Evolutionary conservation across 2,329 filamentous ascomycete species (phyloP), one percentile per base, ranked within the genome.

Genomic region (Byssochlamys sp.): DNA sequence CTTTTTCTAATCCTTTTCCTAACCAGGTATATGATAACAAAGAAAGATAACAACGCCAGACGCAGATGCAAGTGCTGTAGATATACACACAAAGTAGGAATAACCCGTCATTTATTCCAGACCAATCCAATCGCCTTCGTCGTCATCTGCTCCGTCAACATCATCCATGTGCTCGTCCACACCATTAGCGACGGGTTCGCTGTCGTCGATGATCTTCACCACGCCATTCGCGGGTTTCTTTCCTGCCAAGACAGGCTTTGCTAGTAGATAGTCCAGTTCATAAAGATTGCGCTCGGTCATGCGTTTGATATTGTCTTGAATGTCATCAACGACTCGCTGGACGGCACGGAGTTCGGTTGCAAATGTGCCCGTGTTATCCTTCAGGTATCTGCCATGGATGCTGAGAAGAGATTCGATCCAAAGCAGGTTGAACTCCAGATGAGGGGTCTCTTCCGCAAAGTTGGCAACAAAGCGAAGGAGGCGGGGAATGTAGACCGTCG

Each of bases 351-450:
- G 77, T 73, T 97, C 94, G 2, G 92, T 83, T 39, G 92, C 90
- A 33, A 94, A 85, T 64, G 88, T 86, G 55, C 83, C 87, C 25
- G 87, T 81, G 70, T 92, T 88, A 35, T 91, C 88, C 58, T 90
- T 88, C 66, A 99, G 81, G 80, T 88, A 92, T 25, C 87, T 81
- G 33, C 94, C 94, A 71, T 97, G 92, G 65, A 85, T 85, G 66
- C 88, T 87, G 58, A 97, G 79, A 9, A 86, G 63, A 1, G 89
- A 85, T 72, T 94, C 89, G 67, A 96, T 88, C 94, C 94, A 99
- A 7, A 92, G 77, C 51, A 99, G 77, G 67, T 94, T 95, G 74
- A 97, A 95, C 75, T 99, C 94, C 3, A 99, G 82, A 77, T 96
- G 92, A 1, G 91, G 92, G 1, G 88, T 91, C 69, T 92, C 86